Base-by-base conservation (phyloP, 371 early-diverging fungal genomes). In the Rhizopus microsporus region DNA sequence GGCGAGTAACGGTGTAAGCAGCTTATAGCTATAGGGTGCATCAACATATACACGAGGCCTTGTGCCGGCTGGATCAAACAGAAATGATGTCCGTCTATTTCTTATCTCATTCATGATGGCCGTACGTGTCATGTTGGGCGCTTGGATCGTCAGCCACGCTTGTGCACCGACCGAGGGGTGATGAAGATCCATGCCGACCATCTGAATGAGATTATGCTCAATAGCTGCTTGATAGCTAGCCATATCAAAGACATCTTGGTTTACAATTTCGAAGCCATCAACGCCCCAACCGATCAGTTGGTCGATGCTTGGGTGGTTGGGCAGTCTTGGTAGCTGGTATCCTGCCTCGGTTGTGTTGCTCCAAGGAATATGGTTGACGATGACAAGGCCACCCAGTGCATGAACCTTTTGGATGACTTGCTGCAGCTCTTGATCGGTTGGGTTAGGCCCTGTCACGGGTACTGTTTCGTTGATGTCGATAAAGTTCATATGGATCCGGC, bases 291-390 rank as follows among this genome's bases (percentile, higher is more conserved):
- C 80, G 3, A 85, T 71, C 4, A 89, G 70, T 43, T 78, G 67
- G 29, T 81, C 80, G 23, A 87, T 75, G 8, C 84, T 73, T 2
- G 89, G 90, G 50, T 89, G 87, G 40, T 83, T 65, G 0, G 87
- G 88, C 51, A 91, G 70, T 29, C 86, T 69, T 1, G 87, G 75
- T 6, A 71, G 63, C 45, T 85, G 66, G 66, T 85, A 87, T 5
- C 81, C 77, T 29, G 54, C 66, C 63, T 83, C 83, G 47, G 88
- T 89, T 6, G 83, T 70, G 60, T 88, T 88, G 54, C 87, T 87
- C 91, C 91, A 91, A 0, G 88, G 88, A 48, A 91, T 91, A 68
- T 91, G 91, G 69, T 91, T 91, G 31, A 90, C 88, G 54, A 89
- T 86, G 3, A 88, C 91, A 10, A 91, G 48, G 0, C 91, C 91